A percentile compares a stretch with the other conserved stretches of the same genome.
phyloP scores from a whole-genome alignment of 106 monocot genomes.

The Triglochin maritima region DNA sequence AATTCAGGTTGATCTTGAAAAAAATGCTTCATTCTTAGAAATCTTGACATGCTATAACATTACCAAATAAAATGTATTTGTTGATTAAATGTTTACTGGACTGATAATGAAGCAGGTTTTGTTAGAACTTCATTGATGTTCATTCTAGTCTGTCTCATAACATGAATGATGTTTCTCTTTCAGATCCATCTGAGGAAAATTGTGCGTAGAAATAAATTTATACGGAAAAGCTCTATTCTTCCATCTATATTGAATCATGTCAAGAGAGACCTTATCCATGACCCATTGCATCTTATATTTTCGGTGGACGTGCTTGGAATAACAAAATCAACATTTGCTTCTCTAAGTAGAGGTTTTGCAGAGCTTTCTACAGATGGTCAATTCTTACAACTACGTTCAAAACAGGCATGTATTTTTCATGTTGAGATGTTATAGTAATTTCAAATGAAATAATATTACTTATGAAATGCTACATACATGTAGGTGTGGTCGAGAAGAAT shows the following conservation, averaged over 20 bases:
- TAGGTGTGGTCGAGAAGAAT: slow-evolving; percentile 94
- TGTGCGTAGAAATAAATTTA: slow-evolving; percentile 62
- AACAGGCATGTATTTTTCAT: slow-evolving; percentile 44
- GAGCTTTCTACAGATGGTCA: slow-evolving; percentile 97
- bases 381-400: slow-evolving; percentile 81
- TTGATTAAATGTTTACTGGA: neutral
- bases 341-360: slow-evolving; percentile 98
- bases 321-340: slow-evolving; percentile 95
- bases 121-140: neutral
- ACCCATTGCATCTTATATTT: slow-evolving; percentile 92
- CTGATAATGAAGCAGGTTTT: neutral
- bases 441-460: neutral
- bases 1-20: slow-evolving; percentile 61
- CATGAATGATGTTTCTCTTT: slow-evolving; percentile 4
- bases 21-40: neutral
- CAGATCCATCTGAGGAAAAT: slow-evolving; percentile 93
- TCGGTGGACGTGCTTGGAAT: slow-evolving; percentile 93
- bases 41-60: neutral
- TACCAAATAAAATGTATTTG: neutral
- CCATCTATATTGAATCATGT: slow-evolving; percentile 76
- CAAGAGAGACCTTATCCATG: slow-evolving; percentile 93
- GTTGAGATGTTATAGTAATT: neutral
- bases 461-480: neutral
- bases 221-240: slow-evolving; percentile 67
- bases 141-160: neutral